These are phyloP conservation scores for Jasminum sambac DNA, from an alignment of 257 asterid species.

Conservation along the genomic window DNA sequence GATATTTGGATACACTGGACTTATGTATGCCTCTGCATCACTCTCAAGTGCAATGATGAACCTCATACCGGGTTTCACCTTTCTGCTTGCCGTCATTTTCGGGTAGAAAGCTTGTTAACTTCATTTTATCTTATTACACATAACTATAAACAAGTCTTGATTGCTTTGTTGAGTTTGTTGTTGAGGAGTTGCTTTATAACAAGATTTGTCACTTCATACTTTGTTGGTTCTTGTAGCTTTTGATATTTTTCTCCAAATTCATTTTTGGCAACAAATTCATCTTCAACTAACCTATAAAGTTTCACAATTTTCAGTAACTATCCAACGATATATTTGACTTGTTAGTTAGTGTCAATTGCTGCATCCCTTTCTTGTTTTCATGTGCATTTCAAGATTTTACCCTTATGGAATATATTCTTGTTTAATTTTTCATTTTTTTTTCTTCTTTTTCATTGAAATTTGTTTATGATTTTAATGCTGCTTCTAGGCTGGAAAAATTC, in stretches of 20 bases:
- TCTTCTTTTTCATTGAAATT: not conserved
- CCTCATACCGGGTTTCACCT: constrained; percentile 69
- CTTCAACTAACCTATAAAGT: no score
- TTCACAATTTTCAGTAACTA: no score
- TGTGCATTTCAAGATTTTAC: no score
- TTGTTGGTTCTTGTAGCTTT: no score
- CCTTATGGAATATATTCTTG: no score
- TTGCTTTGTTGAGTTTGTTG: not conserved
- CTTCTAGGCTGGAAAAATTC: constrained; percentile 53
- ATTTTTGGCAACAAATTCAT: no score
- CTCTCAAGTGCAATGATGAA: constrained; percentile 57
- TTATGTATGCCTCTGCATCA: constrained; percentile 51
- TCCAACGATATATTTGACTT: no score
- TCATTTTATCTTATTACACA: not conserved
- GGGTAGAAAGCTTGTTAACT: constrained; percentile 32
- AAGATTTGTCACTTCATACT: not conserved
- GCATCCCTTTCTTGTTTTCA: no score
- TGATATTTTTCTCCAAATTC: no score
- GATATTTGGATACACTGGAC: constrained; percentile 53
- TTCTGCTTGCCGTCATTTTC: constrained; percentile 53
- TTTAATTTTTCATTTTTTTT: no score
- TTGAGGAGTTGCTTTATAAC: not conserved
- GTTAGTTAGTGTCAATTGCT: no score
- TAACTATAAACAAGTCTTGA: not conserved
- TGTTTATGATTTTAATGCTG: not conserved